A percentile compares a stretch with the other conserved stretches of the same genome.
Conservation (phyloP, 2,329 filamentous ascomycete genomes). For the Phaeophleospora eucalypticola region DNA sequence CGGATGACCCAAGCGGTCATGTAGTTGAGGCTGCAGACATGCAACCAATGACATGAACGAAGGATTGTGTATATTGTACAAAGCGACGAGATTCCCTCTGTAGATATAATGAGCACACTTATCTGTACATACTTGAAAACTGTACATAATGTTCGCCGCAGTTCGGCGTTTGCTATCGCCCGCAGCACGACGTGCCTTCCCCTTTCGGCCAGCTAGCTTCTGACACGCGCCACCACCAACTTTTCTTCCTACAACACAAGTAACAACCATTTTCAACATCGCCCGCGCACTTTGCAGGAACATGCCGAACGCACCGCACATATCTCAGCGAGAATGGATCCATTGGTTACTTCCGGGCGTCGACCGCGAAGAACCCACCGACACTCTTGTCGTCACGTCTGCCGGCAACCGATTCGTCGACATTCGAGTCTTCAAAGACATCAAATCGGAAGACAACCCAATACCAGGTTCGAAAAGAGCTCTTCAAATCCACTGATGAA, state of each 20-base stretch:
- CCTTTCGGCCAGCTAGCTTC: too few species aligned
- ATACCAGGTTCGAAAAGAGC: too few species aligned
- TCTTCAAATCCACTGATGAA: too few species aligned
- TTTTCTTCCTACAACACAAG: too few species aligned
- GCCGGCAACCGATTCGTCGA: constrained; percentile 58
- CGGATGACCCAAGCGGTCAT: constrained; percentile 13
- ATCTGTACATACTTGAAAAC: background rate
- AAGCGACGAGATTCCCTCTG: constrained; percentile 3
- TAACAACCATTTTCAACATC: too few species aligned
- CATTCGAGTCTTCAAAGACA: constrained; percentile 41
- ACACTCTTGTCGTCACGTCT: constrained; percentile 62
- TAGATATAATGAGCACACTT: constrained; percentile 4
- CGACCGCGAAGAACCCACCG: constrained; percentile 55
- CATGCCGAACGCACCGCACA: constrained; percentile 29
- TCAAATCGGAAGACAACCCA: background rate
- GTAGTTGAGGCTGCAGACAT: background rate
- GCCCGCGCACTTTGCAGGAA: too few species aligned
- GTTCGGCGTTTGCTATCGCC: too few species aligned
- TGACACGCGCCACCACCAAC: too few species aligned
- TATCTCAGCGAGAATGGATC: constrained; percentile 58
- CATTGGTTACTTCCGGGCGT: constrained; percentile 56
- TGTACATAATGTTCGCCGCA: constrained; percentile 6
- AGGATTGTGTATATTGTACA: constrained; percentile 9
- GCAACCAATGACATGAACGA: background rate
- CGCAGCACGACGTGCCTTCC: too few species aligned